Conservation (phyloP, 2,329 filamentous ascomycete genomes). For the Colletotrichum karsti region DNA sequence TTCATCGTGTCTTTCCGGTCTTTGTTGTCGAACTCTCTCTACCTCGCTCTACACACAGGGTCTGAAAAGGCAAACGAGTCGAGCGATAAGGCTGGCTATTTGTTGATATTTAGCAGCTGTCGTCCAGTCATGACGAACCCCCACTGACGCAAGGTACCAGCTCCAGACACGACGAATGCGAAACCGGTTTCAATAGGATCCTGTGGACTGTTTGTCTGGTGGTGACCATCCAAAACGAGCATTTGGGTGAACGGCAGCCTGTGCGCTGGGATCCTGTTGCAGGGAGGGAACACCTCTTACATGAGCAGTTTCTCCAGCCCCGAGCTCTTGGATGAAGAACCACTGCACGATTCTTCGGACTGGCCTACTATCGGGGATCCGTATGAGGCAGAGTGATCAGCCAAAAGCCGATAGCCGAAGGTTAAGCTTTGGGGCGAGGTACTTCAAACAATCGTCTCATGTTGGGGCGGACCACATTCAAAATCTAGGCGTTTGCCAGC, state of each 20-base stretch:
- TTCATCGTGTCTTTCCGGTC: slow-evolving; percentile 25
- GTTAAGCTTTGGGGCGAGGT: slow-evolving; percentile 17
- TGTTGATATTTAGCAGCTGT: slow-evolving; percentile 24
- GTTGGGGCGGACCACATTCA: not conserved
- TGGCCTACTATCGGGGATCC: not conserved
- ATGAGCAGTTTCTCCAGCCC: slow-evolving; percentile 15
- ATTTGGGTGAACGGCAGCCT: slow-evolving; percentile 25
- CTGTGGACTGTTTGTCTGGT: slow-evolving; percentile 16
- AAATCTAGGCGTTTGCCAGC: slow-evolving; percentile 16
- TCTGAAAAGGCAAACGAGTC: not conserved
- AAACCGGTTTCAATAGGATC: slow-evolving; percentile 27
- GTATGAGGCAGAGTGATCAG: slow-evolving; percentile 1
- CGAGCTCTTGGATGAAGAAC: not conserved
- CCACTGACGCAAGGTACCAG: slow-evolving; percentile 16
- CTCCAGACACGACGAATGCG: slow-evolving; percentile 21
- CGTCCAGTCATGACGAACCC: slow-evolving; percentile 17
- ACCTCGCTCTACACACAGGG: slow-evolving; percentile 8
- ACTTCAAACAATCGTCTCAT: slow-evolving; percentile 19
- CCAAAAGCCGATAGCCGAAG: slow-evolving; percentile 16
- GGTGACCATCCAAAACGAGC: slow-evolving; percentile 24
- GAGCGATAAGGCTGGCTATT: slow-evolving; percentile 23
- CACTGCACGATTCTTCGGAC: not conserved
- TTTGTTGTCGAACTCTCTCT: slow-evolving; percentile 12
- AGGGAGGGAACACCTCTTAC: slow-evolving; percentile 16
- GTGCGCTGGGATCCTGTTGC: slow-evolving; percentile 20